Conservation (phyloP, 2,329 filamentous ascomycete genomes). For the Aspergillus luchuensis region DNA sequence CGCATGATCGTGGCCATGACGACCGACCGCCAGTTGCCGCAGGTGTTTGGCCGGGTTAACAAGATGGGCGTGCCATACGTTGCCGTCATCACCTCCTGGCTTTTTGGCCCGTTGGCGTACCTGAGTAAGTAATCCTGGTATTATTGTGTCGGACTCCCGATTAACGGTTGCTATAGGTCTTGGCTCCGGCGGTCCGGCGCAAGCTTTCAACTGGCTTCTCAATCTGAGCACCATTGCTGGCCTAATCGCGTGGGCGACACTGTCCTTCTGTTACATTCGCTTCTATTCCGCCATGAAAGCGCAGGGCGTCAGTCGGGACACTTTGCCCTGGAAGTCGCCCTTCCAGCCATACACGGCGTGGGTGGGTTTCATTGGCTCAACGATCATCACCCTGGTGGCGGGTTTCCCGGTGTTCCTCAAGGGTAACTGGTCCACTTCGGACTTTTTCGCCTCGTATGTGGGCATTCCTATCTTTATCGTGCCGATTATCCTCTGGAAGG, state of each 20-base stretch:
- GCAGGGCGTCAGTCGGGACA: conserved; percentile 40
- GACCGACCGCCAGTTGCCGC: conserved; percentile 60
- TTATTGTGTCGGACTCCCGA: background rate
- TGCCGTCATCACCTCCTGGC: conserved; percentile 57
- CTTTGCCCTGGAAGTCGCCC: conserved; percentile 52
- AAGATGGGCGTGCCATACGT: conserved; percentile 59
- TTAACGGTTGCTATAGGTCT: conserved; percentile 25
- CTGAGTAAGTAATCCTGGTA: conserved; percentile 29
- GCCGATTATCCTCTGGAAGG: conserved; percentile 48
- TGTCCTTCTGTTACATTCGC: conserved; percentile 50
- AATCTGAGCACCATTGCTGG: conserved; percentile 51
- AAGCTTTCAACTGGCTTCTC: conserved; percentile 46
- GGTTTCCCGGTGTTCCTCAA: conserved; percentile 60
- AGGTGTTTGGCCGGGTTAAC: conserved; percentile 57
- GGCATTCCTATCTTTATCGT: conserved; percentile 47
- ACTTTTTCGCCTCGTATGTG: conserved; percentile 45
- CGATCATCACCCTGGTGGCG: conserved; percentile 65
- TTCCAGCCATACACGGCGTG: conserved; percentile 66
- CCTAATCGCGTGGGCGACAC: conserved; percentile 53
- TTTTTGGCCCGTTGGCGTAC: conserved; percentile 47
- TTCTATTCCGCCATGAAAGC: conserved; percentile 52
- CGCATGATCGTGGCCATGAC: conserved; percentile 63
- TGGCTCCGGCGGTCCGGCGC: conserved; percentile 36
- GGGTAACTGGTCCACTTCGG: conserved; percentile 34
- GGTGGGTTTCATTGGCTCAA: conserved; percentile 58